These are phyloP conservation scores for Ehretia macrophylla DNA, from an alignment of 257 asterid genomes.

Conservation along the genomic window DNA sequence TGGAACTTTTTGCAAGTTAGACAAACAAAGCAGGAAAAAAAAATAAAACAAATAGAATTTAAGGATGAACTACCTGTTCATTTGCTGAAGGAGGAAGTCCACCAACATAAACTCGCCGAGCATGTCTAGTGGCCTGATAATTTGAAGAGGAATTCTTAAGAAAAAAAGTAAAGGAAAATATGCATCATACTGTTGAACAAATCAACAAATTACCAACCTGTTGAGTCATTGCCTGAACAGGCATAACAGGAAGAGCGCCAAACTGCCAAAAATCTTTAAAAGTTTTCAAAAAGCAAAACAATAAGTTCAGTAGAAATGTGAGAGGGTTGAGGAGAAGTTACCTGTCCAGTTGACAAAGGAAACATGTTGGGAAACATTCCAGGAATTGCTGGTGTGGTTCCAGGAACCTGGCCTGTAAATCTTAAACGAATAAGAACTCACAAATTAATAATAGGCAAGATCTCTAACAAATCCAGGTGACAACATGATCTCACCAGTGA, in stretches of 20 bases:
- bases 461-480: not conserved
- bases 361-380: constrained; percentile 82
- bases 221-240: constrained; percentile 96
- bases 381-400: constrained; percentile 58
- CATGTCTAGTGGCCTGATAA: constrained; percentile 92
- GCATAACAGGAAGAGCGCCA: constrained; percentile 72
- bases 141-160: constrained; percentile 5
- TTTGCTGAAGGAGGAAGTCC: constrained; percentile 96
- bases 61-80: constrained; percentile 59
- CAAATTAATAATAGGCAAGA: not conserved
- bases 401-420: constrained; percentile 80
- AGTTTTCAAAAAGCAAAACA: constrained; percentile 7
- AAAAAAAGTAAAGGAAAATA: not conserved
- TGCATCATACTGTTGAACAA: too few relatives aligned
- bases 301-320: not conserved
- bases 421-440: constrained; percentile 23
- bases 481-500: too few relatives aligned
- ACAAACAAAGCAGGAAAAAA: not conserved
- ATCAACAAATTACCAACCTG: constrained; percentile 51
- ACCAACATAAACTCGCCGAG: constrained; percentile 97
- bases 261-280: constrained; percentile 40
- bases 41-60: not conserved
- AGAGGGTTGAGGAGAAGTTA: not conserved
- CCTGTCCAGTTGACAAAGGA: constrained; percentile 79
- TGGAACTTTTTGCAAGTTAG: too few relatives aligned